Conservation (phyloP, 768 basidiomycete genomes). For the Mycena crocata region DNA sequence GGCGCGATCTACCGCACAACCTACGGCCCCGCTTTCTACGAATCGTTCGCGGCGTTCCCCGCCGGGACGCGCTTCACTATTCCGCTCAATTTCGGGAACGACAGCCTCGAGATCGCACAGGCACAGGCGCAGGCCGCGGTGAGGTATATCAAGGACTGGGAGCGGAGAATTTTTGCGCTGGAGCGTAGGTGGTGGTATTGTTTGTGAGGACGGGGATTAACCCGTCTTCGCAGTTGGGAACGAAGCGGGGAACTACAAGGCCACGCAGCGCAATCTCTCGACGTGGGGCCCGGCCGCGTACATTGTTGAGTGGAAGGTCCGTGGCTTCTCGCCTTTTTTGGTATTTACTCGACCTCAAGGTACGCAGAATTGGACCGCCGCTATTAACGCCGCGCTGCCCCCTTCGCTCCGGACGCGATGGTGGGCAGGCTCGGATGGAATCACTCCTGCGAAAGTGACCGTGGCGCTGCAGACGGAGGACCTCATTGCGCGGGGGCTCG, state of each 20-base stretch:
- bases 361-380: conserved; percentile 22
- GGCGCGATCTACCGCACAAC: conserved; percentile 27
- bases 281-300: conserved; percentile 24
- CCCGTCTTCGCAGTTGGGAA: conserved; percentile 10
- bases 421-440: conserved; percentile 30
- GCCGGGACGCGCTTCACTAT: conserved; percentile 12
- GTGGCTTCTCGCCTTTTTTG: not conserved
- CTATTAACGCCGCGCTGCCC: conserved; percentile 14
- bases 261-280: conserved; percentile 23
- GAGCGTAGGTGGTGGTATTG: conserved; percentile 7
- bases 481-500: conserved; percentile 40
- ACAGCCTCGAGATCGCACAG: conserved; percentile 16
- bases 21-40: conserved; percentile 21
- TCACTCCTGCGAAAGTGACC: conserved; percentile 9
- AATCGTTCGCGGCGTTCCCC: conserved; percentile 14
- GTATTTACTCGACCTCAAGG: too few relatives aligned
- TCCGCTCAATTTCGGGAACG: conserved; percentile 27
- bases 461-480: conserved; percentile 27
- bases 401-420: conserved; percentile 14
- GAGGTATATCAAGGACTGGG: not conserved
- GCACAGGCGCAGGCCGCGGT: conserved; percentile 17
- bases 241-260: conserved; percentile 28
- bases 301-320: conserved; percentile 23
- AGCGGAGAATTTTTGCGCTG: conserved; percentile 16
- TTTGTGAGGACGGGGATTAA: not conserved